Evolutionary conservation across 192 early-diverging fungal species (phyloP).

Genomic region (Phlyctochytrium arcticum): DNA sequence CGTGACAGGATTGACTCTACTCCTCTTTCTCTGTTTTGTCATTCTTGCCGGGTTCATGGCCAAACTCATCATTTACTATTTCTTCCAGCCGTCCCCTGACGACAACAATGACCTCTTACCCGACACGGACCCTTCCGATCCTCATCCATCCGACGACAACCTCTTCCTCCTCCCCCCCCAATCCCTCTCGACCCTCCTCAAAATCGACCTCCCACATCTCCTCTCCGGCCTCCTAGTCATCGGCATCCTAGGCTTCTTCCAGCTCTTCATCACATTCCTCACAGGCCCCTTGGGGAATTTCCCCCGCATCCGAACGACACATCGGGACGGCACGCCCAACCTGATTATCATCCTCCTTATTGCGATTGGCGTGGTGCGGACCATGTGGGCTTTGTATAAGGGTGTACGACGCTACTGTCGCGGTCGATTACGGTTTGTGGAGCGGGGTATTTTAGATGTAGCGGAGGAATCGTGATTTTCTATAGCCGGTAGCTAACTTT

Average conservation of each 20-base stretch:
- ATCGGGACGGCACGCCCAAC: neutral
- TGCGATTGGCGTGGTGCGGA: slow-evolving; percentile 12
- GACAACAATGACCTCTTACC: neutral
- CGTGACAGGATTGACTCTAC: slow-evolving; percentile 9
- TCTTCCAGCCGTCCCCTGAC: neutral
- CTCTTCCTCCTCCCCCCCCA: slow-evolving; percentile 5
- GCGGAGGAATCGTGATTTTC: no score
- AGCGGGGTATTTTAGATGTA: slow-evolving; percentile 16
- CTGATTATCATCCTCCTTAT: slow-evolving; percentile 4
- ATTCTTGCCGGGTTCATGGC: slow-evolving; percentile 2
- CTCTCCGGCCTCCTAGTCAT: slow-evolving; percentile 10
- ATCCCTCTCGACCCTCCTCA: neutral
- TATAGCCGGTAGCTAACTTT: no score
- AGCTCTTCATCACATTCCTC: slow-evolving; percentile 3
- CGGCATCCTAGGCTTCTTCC: slow-evolving; percentile 17
- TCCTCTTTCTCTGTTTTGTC: neutral
- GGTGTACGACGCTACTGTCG: slow-evolving; percentile 7
- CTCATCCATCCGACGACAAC: neutral
- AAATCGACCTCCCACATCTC: slow-evolving; percentile 12
- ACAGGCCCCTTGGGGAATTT: slow-evolving; percentile 3
- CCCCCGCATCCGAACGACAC: neutral
- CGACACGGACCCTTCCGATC: no score
- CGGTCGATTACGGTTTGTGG: neutral
- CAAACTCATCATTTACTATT: slow-evolving; percentile 9
- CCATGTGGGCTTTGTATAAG: slow-evolving; percentile 16